Evolutionary conservation across 78 protist genomes (phyloP), one percentile per base, ranked within the genome.

Genomic region (Cavenderia fasciculata): DNA sequence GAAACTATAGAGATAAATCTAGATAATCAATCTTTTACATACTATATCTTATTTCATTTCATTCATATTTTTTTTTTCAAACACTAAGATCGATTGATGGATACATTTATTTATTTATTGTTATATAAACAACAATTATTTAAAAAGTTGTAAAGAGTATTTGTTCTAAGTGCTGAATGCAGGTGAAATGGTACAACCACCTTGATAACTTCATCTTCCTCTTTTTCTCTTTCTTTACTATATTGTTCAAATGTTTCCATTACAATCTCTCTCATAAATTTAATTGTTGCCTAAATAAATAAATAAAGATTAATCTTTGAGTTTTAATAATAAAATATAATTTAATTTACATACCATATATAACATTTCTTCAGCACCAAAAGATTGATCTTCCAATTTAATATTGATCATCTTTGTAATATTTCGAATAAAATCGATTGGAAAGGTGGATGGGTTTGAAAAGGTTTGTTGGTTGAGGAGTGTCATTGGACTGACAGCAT

Each of bases 111-210:
- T 51, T 12, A 49, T 73, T 54, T 49, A 38, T 73, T 52, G 34
- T 63, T 49, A 73, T 54, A 82, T 52, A 82, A 71, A 12, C 72
- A 76, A 41, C 33, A 38, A 68, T 82, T 82, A 31, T 36, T 52
- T 33, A 82, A 29, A 33, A 82, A 82, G 33, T 82, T 82, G n/a
- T 68, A 82, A 18, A 82, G 16, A 2, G 76, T 52, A 21, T 57
- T 68, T 14, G 33, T 69, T 56, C 73, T 82, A 29, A 82, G 36
- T n/a, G 78, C 90, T 44, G 78, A 43, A 43, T 82, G 90, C 12
- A 82, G 23, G 44, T 82, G 90, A 68, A 63, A 11, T 1, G 90
- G 90, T 3, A 82, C 90, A 0, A 82, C 68, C 8, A 82, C 16
- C 33, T 82, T 82, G 6, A 82, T 68, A 6, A 82, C 33, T 29